These are phyloP conservation scores for Sparassis latifolia DNA, from an alignment of 1,284 basidiomycete species.

Conservation along the genomic window DNA sequence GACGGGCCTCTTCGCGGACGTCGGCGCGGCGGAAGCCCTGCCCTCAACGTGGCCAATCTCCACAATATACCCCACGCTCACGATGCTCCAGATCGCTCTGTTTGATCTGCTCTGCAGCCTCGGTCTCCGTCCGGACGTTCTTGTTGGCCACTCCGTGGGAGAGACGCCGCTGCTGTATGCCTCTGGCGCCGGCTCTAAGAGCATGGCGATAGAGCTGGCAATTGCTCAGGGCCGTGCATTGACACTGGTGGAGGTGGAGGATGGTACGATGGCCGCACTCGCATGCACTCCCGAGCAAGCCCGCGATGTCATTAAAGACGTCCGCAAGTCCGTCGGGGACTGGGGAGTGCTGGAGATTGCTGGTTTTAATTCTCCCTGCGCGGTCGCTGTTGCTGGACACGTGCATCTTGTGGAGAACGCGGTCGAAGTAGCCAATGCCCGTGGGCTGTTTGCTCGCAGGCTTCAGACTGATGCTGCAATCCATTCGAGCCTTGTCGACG, in stretches of 20 bases:
- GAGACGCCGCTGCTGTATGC: constrained; percentile 39
- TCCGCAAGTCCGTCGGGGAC: constrained; percentile 4
- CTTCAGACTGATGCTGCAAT: constrained; percentile 27
- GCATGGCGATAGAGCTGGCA: constrained; percentile 34
- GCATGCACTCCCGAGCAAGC: constrained; percentile 25
- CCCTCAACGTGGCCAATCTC: constrained; percentile 28
- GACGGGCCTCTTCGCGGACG: constrained; percentile 26
- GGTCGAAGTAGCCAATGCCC: constrained; percentile 19
- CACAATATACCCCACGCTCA: constrained; percentile 31
- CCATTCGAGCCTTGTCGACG: constrained; percentile 29
- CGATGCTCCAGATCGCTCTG: constrained; percentile 39
- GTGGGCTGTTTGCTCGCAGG: constrained; percentile 26
- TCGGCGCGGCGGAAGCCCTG: constrained; percentile 4
- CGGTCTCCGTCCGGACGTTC: constrained; percentile 29
- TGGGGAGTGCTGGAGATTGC: constrained; percentile 26
- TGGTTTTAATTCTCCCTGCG: constrained; percentile 31
- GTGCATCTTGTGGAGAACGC: constrained; percentile 22
- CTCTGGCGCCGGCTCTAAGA: constrained; percentile 32
- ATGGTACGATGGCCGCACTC: constrained; percentile 37
- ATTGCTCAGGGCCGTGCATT: constrained; percentile 32
- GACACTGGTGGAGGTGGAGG: constrained; percentile 24
- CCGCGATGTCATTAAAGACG: constrained; percentile 15
- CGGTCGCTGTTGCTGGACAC: constrained; percentile 30
- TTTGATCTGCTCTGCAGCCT: constrained; percentile 31
- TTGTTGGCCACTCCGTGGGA: constrained; percentile 37